Evolutionary conservation across 441 rosid species (phyloP), one percentile per base, ranked within the genome.

Genomic region (Hura crepitans): DNA sequence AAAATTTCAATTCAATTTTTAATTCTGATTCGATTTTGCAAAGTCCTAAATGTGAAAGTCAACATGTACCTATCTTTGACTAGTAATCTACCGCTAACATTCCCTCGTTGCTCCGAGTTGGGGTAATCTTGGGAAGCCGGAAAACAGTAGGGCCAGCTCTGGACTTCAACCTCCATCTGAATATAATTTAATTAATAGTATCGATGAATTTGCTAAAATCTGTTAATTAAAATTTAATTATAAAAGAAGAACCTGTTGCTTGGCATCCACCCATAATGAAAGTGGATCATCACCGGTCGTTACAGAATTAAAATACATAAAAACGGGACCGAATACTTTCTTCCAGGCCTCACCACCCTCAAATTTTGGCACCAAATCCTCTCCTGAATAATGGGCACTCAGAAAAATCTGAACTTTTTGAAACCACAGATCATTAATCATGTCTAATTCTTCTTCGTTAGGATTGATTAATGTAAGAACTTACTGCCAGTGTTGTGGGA

Each of bases 251-350:
- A 91, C 96, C 91, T 87, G 93, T 54, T 77, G 57, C 73, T 88
- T 83, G 0, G 96, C 97, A 66, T 89, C 94, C 72, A 83, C 73
- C 97, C 97, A 92, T 3, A 92, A 84, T 33, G 64, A 74, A 35
- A 74, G 72, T 1, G 87, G 81, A 71, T 88, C 86, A 39, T 67
- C 49, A 23, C 68, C 76, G 33, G 72, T 74, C 30, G 72, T 69
- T n/a, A 76, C 71, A 51, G 84, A 78, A 69, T 92, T 92, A n/a
- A 87, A 65, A 72, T 88, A 87, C 66, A 88, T 53, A 13, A 88
- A 88, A 69, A 87, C 84, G 0, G 97, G 97, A 64, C 97, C 93
- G 49, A 84, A 86, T 43, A 88, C 94, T 78, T 90, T 92, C 83
- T 92, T 92, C 97, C 97, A 92, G 18, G 79, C 69, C 72, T 88